Conservation (phyloP, 2,329 filamentous ascomycete genomes). For the Cytospora leucostoma region DNA sequence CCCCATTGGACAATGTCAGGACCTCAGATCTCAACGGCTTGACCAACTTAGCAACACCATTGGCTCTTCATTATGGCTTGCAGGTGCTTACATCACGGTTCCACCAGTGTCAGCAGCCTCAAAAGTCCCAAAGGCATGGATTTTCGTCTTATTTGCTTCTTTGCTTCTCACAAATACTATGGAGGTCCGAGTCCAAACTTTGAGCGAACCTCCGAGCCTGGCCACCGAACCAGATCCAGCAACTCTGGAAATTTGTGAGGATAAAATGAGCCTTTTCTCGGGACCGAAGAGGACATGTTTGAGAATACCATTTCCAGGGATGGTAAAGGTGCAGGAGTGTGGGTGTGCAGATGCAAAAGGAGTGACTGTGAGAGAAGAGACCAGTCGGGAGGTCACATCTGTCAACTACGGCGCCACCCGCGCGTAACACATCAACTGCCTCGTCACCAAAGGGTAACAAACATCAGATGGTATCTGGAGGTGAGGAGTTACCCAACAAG, state of each 20-base stretch:
- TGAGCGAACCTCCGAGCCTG: background rate
- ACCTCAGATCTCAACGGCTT: background rate
- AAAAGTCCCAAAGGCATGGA: conserved; percentile 1
- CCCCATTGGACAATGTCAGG: conserved; percentile 6
- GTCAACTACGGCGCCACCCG: background rate
- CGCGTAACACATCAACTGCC: background rate
- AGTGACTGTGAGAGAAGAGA: background rate
- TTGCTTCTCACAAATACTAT: background rate
- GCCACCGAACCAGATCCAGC: background rate
- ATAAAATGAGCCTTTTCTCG: background rate
- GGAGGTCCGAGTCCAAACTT: background rate
- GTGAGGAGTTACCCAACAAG: background rate
- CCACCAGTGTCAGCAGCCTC: conserved; percentile 11
- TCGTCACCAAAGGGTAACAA: background rate
- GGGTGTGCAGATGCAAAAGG: background rate
- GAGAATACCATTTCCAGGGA: background rate
- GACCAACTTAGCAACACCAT: background rate
- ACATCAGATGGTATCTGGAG: background rate
- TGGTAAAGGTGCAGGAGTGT: background rate
- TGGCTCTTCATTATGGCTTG: background rate
- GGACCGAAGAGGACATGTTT: conserved; percentile 8
- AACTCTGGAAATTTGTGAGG: background rate
- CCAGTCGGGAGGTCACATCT: background rate
- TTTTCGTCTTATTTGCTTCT: background rate
- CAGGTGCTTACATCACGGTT: conserved; percentile 20